Percentiles rank a stretch among this genome's conserved stretches.
Conservation (phyloP, 768 basidiomycete species). For the Leccinellum rugosiceps region DNA sequence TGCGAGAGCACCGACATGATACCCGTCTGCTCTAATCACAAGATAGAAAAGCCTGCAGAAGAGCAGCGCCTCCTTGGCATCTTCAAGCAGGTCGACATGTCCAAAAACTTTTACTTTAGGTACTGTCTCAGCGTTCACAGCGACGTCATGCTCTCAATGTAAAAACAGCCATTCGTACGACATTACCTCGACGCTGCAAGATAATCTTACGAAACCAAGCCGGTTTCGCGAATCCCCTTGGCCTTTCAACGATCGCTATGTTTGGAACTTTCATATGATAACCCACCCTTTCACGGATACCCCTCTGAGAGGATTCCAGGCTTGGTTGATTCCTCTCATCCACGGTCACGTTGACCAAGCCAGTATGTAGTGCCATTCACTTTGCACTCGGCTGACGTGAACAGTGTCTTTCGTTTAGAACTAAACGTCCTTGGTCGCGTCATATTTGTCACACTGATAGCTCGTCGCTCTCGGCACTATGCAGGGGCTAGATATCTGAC, state of each 20-base stretch:
- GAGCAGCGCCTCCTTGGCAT: slow-evolving; percentile 85
- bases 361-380: slow-evolving; percentile 53
- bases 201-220: slow-evolving; percentile 70
- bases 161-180: slow-evolving; percentile 86
- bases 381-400: not conserved
- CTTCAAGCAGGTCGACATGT: slow-evolving; percentile 96
- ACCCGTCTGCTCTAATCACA: slow-evolving; percentile 74
- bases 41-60: slow-evolving; percentile 82
- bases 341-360: slow-evolving; percentile 99
- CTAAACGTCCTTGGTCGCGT: slow-evolving; percentile 86
- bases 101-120: slow-evolving; percentile 99
- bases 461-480: slow-evolving; percentile 89
- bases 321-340: slow-evolving; percentile 89
- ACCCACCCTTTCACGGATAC: slow-evolving; percentile 57
- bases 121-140: slow-evolving; percentile 25
- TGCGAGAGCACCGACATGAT: slow-evolving; percentile 89
- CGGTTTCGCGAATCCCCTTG: slow-evolving; percentile 46
- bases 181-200: slow-evolving; percentile 91
- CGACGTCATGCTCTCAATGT: not conserved
- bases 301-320: slow-evolving; percentile 45
- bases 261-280: slow-evolving; percentile 94
- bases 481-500: slow-evolving; percentile 95
- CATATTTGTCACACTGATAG: slow-evolving; percentile 92
- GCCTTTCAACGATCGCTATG: slow-evolving; percentile 83
- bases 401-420: slow-evolving; percentile 46